phyloP scores from a whole-genome alignment of 441 rosid species.

The Pelargonium myrrhifolium region DNA sequence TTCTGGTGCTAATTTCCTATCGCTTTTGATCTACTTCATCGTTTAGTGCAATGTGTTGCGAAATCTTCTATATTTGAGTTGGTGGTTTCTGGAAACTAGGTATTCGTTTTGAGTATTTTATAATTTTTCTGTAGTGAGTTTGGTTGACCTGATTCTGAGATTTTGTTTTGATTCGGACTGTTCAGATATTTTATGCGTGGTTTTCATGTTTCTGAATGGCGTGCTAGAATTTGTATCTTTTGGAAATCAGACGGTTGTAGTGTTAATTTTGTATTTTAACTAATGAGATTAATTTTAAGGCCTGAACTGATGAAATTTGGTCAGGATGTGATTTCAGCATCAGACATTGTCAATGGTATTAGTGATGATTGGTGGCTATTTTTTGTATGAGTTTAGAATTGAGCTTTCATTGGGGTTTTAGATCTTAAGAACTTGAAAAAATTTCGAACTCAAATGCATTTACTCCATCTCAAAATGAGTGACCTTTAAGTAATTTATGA shows the following conservation, averaged over 20 bases:
- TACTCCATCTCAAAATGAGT: too few species aligned
- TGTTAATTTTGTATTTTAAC: neutral
- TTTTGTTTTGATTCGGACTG: neutral
- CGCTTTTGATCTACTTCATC: neutral
- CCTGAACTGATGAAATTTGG: neutral
- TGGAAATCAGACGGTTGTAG: neutral
- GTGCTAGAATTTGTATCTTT: neutral
- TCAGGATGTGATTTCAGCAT: neutral
- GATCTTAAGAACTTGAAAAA: neutral
- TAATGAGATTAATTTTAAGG: neutral
- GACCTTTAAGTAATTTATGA: too few species aligned
- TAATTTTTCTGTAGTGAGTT: neutral
- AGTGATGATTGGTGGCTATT: neutral
- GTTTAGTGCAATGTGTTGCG: constrained; percentile 4
- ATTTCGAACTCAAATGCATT: neutral
- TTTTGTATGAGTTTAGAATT: neutral
- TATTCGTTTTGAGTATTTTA: neutral
- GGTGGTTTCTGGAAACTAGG: neutral
- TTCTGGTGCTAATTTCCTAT: constrained; percentile 10
- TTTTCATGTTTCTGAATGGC: neutral
- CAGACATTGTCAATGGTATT: neutral
- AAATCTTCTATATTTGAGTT: neutral
- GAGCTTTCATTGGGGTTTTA: neutral
- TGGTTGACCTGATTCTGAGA: neutral
- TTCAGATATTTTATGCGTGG: neutral